Base-by-base conservation (phyloP, 2,329 filamentous ascomycete genomes). In the Aspergillus niger region DNA sequence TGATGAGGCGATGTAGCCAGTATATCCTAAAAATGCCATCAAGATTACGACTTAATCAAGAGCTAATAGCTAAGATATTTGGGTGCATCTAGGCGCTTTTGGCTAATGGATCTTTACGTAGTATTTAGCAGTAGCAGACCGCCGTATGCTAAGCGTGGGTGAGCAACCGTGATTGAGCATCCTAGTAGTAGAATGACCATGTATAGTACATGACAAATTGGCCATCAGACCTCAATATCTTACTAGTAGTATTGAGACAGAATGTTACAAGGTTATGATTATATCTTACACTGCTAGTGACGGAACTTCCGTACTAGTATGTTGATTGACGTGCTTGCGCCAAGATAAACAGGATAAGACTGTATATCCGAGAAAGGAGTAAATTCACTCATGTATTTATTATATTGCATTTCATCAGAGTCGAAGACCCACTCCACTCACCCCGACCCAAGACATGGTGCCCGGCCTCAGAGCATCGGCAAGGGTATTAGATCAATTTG, bases 1-100 rank as follows among this genome's bases (percentile, higher is more conserved):
- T 57, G 58, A 50, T 56, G 57, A 52, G 51, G 64, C 53, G 53
- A 8, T 43, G 22, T 32, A 4, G 10, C 17, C 30, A 10, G 26
- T 32, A 38, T 17, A 3, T 20, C 26, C 15, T 22, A 50, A 15
- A 28, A 30, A 28, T 20, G 17, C 7, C 47, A 50, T 50, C 2
- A n/a, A 32, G 32, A 36, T 13, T 15, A 36, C 32, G 10, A 15
- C 28, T 5, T 11, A 36, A 11, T 5, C 32, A 13, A 36, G 10
- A 13, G 32, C 32, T 36, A 36, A 36, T 36, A 36, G 11, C 41
- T 44, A 13, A n/a, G 20, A 22, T 22, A 30, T 24, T 5, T 22
- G 24, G 17, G 6, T 13, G 17, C 20, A 44, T 22, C 20, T 44
- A 13, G 41, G 41, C 20, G 41, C 20, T 15, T 11, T 44, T 11